A percentile compares a stretch with the other conserved stretches of the same genome.
phyloP scores from a whole-genome alignment of 2,329 filamentous ascomycete species.

The Fusarium xyrophilum region DNA sequence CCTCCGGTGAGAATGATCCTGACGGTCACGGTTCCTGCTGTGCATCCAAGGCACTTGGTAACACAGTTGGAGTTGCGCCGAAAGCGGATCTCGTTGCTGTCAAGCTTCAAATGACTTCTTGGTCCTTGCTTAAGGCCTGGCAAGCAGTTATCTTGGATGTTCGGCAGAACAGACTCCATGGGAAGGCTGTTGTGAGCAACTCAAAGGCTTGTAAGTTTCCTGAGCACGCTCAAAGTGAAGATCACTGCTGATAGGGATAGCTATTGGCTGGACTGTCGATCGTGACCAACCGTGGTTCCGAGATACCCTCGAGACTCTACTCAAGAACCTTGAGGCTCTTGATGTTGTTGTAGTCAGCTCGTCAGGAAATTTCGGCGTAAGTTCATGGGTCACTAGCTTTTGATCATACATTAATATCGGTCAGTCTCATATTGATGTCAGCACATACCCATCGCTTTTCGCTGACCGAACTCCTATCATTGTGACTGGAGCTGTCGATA shows the following conservation, averaged over 20 bases:
- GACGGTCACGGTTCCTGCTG: background rate
- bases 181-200: background rate
- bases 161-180: background rate
- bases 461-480: background rate
- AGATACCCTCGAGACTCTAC: background rate
- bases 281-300: background rate
- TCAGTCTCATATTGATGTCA: background rate
- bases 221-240: no score
- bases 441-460: background rate
- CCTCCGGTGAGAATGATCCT: background rate
- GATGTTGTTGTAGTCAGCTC: background rate
- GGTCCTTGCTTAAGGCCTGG: background rate
- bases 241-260: background rate
- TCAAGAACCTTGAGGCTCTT: background rate
- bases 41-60: background rate
- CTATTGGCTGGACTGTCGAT: background rate
- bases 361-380: background rate
- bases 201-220: background rate
- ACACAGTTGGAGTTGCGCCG: background rate
- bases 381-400: accelerated
- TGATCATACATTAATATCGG: background rate
- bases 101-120: background rate
- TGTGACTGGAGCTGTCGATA: background rate
- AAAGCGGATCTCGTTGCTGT: background rate
- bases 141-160: background rate